Percentiles rank a stretch among this genome's conserved stretches.
phyloP scores from a whole-genome alignment of 805 yeast species.

The Saccharomycopsis babjevae region DNA sequence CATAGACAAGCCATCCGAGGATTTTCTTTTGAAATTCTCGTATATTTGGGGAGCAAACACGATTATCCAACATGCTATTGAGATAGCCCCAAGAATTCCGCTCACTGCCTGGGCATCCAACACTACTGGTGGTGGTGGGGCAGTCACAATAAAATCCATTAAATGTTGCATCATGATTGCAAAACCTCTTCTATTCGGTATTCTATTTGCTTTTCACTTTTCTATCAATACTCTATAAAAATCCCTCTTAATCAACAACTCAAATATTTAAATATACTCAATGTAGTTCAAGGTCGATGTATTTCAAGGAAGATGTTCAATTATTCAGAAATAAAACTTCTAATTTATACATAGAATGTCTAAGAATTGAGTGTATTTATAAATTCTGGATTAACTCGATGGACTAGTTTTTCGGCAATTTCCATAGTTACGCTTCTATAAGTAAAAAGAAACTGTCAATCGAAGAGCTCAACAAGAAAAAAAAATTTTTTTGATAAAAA shows the following conservation, averaged over 20 bases:
- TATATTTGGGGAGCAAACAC: constrained; percentile 96
- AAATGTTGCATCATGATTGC: background rate
- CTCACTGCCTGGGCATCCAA: constrained; percentile 62
- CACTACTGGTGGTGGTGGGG: constrained; percentile 57
- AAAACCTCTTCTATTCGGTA: background rate
- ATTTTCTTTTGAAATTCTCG: constrained; percentile 77
- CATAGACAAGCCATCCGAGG: constrained; percentile 83
- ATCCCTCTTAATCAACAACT: too few relatives aligned
- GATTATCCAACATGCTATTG: constrained; percentile 95
- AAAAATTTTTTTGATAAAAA: background rate
- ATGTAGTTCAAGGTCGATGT: too few relatives aligned
- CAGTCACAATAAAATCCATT: constrained; percentile 24
- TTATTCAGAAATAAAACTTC: too few relatives aligned
- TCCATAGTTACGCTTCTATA: background rate
- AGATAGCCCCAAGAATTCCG: constrained; percentile 62
- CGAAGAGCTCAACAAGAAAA: background rate
- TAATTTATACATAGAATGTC: too few relatives aligned
- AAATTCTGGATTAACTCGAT: background rate
- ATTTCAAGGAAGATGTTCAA: too few relatives aligned
- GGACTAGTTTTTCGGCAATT: background rate
- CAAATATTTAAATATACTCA: too few relatives aligned
- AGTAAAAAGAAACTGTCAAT: background rate
- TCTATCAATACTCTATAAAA: background rate
- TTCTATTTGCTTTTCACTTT: background rate
- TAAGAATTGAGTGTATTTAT: background rate